phyloP scores from a whole-genome alignment of 768 basidiomycete genomes.

The Trametes cubensis region DNA sequence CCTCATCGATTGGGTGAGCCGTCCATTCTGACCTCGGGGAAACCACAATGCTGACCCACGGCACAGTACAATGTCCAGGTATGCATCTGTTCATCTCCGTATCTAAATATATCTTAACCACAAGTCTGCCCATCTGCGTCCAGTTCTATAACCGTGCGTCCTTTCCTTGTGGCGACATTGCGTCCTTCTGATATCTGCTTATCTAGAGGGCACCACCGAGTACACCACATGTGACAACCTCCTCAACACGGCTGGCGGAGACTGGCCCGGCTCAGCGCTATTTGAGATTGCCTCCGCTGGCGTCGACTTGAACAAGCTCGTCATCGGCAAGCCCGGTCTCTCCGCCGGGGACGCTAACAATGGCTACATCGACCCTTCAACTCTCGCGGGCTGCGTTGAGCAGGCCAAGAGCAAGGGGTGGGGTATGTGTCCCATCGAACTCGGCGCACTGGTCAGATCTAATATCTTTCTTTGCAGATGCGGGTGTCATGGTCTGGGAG shows the following conservation, averaged over 20 bases:
- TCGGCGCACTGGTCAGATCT: constrained; percentile 1
- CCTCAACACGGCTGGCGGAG: constrained; percentile 41
- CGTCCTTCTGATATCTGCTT: not conserved
- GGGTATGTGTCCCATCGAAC: constrained; percentile 46
- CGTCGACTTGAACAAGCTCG: constrained; percentile 62
- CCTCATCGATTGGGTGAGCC: constrained; percentile 61
- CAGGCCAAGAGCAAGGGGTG: constrained; percentile 65
- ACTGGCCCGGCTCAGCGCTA: constrained; percentile 47
- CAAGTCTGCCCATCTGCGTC: constrained; percentile 18
- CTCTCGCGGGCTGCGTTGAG: constrained; percentile 58
- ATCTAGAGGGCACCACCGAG: constrained; percentile 40
- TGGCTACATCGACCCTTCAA: constrained; percentile 58
- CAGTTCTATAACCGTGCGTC: constrained; percentile 47
- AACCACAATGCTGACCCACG: not conserved
- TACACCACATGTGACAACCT: constrained; percentile 45
- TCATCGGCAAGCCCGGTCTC: constrained; percentile 73
- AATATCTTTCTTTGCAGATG: constrained; percentile 28
- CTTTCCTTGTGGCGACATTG: not conserved
- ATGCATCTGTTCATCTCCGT: not conserved
- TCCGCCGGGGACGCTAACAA: constrained; percentile 42
- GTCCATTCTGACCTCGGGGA: not conserved
- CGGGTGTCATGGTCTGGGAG: constrained; percentile 43
- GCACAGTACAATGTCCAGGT: constrained; percentile 33
- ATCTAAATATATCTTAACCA: not conserved
- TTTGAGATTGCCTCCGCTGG: constrained; percentile 59